A percentile compares a stretch with the other conserved stretches of the same genome.
phyloP scores from a whole-genome alignment of 148 eudicot genomes.

The Drosera capensis region DNA sequence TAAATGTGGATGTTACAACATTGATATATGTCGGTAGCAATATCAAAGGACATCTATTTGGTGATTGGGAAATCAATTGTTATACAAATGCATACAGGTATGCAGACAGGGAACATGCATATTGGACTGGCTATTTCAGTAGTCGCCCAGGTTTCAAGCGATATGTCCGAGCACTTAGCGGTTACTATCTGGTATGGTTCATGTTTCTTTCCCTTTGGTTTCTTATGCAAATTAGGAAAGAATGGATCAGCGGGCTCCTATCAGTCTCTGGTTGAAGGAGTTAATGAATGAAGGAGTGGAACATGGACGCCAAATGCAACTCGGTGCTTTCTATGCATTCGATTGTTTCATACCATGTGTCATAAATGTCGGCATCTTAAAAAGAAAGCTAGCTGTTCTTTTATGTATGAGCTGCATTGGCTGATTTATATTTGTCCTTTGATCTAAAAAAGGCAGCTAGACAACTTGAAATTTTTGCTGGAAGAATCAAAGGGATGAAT shows the following conservation, averaged over 20 bases:
- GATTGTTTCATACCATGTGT: neutral
- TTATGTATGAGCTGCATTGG: too few species aligned
- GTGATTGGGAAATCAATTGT: neutral
- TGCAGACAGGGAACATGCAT: conserved; percentile 49
- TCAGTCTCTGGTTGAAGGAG: too few species aligned
- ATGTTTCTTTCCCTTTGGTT: conserved; percentile 1
- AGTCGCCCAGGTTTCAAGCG: conserved; percentile 84
- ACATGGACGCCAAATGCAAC: too few species aligned
- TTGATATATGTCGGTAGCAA: neutral
- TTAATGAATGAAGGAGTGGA: too few species aligned
- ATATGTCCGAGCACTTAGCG: conserved; percentile 66
- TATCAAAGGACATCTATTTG: too few species aligned
- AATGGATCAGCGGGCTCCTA: too few species aligned
- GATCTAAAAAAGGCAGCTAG: conserved; percentile 51
- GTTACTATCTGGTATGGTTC: conserved; percentile 60
- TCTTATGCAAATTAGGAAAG: neutral
- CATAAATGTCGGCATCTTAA: neutral
- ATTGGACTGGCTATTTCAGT: conserved; percentile 84
- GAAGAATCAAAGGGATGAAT: conserved; percentile 40
- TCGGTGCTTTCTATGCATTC: neutral
- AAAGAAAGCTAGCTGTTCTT: neutral
- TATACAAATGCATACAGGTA: conserved; percentile 29
- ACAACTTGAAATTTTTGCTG: conserved; percentile 58
- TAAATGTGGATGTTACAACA: neutral
- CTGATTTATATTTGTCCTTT: neutral